Evolutionary conservation across 768 basidiomycete genomes (phyloP).

Genomic region (Macrolepiota dolichaula): DNA sequence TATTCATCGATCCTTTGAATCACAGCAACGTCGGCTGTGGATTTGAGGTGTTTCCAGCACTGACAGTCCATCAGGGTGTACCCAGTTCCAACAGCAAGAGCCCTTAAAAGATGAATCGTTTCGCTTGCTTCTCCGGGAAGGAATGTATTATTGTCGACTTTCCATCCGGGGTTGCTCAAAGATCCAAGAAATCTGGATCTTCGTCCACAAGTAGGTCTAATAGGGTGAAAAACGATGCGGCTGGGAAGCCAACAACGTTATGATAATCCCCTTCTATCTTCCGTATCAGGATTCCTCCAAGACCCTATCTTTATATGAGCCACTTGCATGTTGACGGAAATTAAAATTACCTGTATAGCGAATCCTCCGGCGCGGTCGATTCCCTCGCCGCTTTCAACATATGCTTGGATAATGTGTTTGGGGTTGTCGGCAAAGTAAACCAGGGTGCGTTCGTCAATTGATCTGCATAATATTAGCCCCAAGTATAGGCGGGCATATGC

Average conservation of each 20-base stretch:
- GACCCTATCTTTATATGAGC: slow-evolving; percentile 45
- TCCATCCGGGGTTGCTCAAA: not conserved
- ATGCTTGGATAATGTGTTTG: slow-evolving; percentile 60
- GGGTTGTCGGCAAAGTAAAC: slow-evolving; percentile 75
- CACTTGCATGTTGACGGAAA: not conserved
- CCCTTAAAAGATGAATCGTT: not conserved
- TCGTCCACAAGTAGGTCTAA: slow-evolving; percentile 16
- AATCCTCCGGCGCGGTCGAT: slow-evolving; percentile 91
- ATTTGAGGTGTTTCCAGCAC: too few relatives aligned
- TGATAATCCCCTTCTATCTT: slow-evolving; percentile 33
- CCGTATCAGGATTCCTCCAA: slow-evolving; percentile 77
- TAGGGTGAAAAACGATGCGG: slow-evolving; percentile 16
- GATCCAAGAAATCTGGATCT: slow-evolving; percentile 17
- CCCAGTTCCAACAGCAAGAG: not conserved
- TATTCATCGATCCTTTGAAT: too few relatives aligned
- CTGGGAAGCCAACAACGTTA: slow-evolving; percentile 18
- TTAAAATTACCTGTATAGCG: slow-evolving; percentile 70
- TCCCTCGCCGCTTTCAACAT: slow-evolving; percentile 84
- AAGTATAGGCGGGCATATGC: not conserved
- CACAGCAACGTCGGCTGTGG: too few relatives aligned
- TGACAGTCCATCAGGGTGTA: too few relatives aligned
- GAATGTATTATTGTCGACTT: not conserved
- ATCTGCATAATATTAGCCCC: slow-evolving; percentile 35
- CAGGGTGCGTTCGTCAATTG: slow-evolving; percentile 77
- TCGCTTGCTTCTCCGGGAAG: not conserved